Evolutionary conservation across 768 basidiomycete species (phyloP).

Genomic region (Rhodotorula taiwanensis): DNA sequence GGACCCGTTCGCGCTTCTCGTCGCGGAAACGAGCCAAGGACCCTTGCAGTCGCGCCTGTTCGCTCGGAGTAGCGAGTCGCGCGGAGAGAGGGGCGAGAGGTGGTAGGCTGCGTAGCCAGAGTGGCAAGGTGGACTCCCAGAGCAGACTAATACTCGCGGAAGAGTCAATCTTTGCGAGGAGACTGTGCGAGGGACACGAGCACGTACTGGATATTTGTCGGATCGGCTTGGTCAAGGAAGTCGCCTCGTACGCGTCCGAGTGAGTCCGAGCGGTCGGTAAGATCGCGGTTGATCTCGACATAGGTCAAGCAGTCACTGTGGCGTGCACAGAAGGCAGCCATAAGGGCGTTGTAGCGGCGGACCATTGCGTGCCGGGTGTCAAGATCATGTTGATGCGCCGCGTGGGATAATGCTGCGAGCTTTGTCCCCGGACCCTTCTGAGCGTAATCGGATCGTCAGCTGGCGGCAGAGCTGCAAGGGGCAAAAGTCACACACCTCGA

Average conservation of each 20-base stretch:
- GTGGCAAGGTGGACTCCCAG: conserved; percentile 14
- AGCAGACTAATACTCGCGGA: conserved; percentile 4
- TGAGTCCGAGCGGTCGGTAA: background rate
- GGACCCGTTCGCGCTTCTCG: conserved; percentile 11
- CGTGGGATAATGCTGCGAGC: background rate
- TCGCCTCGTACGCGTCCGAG: background rate
- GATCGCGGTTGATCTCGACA: conserved; percentile 21
- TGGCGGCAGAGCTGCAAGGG: background rate
- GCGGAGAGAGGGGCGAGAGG: conserved; percentile 4
- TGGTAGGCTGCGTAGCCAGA: conserved; percentile 17
- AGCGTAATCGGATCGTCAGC: background rate
- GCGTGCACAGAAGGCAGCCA: conserved; percentile 16
- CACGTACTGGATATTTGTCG: conserved; percentile 22
- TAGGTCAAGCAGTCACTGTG: conserved; percentile 3
- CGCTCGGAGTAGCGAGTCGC: background rate
- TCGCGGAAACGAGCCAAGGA: background rate
- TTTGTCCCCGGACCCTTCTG: conserved; percentile 2
- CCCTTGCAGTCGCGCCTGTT: background rate
- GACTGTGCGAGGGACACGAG: background rate
- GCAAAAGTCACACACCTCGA: background rate
- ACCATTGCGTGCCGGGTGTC: conserved; percentile 8
- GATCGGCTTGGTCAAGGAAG: conserved; percentile 4
- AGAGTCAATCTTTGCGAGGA: background rate
- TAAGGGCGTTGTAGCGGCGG: conserved; percentile 14
- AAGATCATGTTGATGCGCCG: conserved; percentile 13